Base-by-base conservation (phyloP, 2,329 filamentous ascomycete genomes). In the Botrytis fragariae region DNA sequence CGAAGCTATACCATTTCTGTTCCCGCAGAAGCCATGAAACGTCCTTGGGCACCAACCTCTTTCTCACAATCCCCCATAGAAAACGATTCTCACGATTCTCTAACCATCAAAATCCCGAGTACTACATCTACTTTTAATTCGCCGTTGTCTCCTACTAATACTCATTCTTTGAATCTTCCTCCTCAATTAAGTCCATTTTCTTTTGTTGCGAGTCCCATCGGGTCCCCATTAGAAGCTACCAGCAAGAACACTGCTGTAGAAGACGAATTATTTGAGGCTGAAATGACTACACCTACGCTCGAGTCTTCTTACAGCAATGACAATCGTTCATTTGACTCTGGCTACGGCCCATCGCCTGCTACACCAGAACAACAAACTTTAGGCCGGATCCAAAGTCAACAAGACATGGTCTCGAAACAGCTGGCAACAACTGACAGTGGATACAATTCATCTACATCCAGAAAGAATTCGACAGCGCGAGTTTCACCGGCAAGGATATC, bases 341-440 rank as follows among this genome's bases (percentile, higher is more conserved):
- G 75, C 12, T 78, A 77, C 72, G 71, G 42, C 2, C 71, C 42
- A 6, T 72, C 71, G 10, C 76, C 71, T 25, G 74, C 71, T 22
- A 71, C 70, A 9, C 35, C 68, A 59, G 29, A 73, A 54, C 29
- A 67, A 37, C 12, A 68, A 45, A 16, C 25, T 44, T n/a, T 72
- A 18, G 42, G 35, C 35, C 42, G 51, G 29, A 35, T 69, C 7
- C 73, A 74, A 63, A 72, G 74, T 20, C 68, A 75, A 9, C 37
- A 64, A 25, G 77, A 78, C 29, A 25, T 70, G 20, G 37, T 61
- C 25, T 71, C 74, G 20, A 85, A 84, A 72, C 80, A 85, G 8
- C 81, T 88, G n/a, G 84, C 85, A 45, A 89, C 89, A 75, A 85
- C 87, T 57, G 88, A 90, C 77, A 90, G 88, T 39, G 88, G 88